These are phyloP conservation scores for Cylindrodendrum hubeiense DNA, from an alignment of 2,329 filamentous ascomycete species.

Conservation along the genomic window DNA sequence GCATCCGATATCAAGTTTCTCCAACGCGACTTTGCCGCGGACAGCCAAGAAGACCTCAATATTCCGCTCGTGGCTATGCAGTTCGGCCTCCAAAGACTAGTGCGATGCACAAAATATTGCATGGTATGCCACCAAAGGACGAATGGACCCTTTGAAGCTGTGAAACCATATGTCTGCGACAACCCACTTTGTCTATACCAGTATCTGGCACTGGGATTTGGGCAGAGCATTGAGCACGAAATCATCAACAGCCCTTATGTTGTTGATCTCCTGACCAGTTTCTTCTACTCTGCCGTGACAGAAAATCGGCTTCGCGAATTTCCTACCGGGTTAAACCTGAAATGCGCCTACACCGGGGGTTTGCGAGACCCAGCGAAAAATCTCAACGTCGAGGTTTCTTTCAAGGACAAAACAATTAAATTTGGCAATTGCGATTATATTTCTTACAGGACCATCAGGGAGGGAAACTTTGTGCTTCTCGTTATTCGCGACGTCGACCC, in stretches of 20 bases:
- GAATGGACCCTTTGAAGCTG: slow-evolving; percentile 72
- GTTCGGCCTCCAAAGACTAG: slow-evolving; percentile 81
- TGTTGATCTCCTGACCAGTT: slow-evolving; percentile 85
- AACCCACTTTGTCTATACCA: slow-evolving; percentile 85
- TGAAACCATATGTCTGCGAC: slow-evolving; percentile 85
- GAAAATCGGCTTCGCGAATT: slow-evolving; percentile 56
- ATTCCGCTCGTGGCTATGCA: slow-evolving; percentile 75
- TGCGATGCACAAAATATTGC: slow-evolving; percentile 88
- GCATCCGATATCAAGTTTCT: slow-evolving; percentile 31
- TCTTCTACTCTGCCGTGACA: slow-evolving; percentile 76
- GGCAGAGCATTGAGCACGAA: slow-evolving; percentile 87
- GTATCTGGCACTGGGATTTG: slow-evolving; percentile 88
- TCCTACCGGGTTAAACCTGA: slow-evolving; percentile 57
- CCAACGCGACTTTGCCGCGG: slow-evolving; percentile 46
- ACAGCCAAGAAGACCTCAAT: slow-evolving; percentile 54
- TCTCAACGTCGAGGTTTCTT: slow-evolving; percentile 28
- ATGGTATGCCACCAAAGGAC: slow-evolving; percentile 83
- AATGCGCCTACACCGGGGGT: slow-evolving; percentile 41
- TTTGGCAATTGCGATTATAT: slow-evolving; percentile 29
- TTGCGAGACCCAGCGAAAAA: not conserved
- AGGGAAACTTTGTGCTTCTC: slow-evolving; percentile 35
- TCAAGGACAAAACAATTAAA: slow-evolving; percentile 25
- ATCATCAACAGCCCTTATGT: slow-evolving; percentile 83
- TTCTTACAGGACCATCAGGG: slow-evolving; percentile 28
- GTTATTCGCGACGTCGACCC: slow-evolving; percentile 10